Evolutionary conservation across 2,329 filamentous ascomycete genomes (phyloP).

Genomic region (Hirsutella rhossiliensis): DNA sequence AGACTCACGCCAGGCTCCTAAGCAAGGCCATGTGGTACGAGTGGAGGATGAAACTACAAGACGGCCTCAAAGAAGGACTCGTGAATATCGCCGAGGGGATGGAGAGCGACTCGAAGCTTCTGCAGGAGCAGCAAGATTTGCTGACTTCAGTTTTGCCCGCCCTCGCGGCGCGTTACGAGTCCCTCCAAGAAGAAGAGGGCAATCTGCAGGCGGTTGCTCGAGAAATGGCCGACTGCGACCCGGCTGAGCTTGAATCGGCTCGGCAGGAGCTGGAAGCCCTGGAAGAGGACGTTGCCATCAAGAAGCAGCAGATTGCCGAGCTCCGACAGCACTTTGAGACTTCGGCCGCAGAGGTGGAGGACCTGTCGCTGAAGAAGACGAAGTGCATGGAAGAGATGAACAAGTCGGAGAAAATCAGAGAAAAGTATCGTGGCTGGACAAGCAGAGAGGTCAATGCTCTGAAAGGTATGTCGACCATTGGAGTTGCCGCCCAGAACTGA

Average conservation of each 20-base stretch:
- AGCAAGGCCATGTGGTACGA: constrained; percentile 98
- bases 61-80: constrained; percentile 71
- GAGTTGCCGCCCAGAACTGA: not conserved
- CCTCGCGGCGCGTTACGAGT: constrained; percentile 47
- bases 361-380: constrained; percentile 53
- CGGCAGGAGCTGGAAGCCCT: constrained; percentile 54
- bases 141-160: constrained; percentile 56
- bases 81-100: constrained; percentile 66
- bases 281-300: constrained; percentile 57
- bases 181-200: constrained; percentile 50
- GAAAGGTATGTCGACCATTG: constrained; percentile 44
- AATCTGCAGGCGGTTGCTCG: constrained; percentile 59
- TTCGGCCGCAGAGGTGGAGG: constrained; percentile 52
- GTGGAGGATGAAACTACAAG: constrained; percentile 83
- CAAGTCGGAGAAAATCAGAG: constrained; percentile 70
- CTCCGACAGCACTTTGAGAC: constrained; percentile 55
- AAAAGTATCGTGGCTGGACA: constrained; percentile 85
- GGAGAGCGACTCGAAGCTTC: constrained; percentile 54
- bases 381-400: constrained; percentile 63
- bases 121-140: constrained; percentile 57
- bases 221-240: constrained; percentile 69
- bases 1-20: constrained; percentile 76
- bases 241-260: constrained; percentile 62
- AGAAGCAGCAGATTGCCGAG: constrained; percentile 53
- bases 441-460: constrained; percentile 65